A percentile compares a stretch with the other conserved stretches of the same genome.
phyloP scores from a whole-genome alignment of 2,329 filamentous ascomycete genomes.

The Xylariaceae sp. region DNA sequence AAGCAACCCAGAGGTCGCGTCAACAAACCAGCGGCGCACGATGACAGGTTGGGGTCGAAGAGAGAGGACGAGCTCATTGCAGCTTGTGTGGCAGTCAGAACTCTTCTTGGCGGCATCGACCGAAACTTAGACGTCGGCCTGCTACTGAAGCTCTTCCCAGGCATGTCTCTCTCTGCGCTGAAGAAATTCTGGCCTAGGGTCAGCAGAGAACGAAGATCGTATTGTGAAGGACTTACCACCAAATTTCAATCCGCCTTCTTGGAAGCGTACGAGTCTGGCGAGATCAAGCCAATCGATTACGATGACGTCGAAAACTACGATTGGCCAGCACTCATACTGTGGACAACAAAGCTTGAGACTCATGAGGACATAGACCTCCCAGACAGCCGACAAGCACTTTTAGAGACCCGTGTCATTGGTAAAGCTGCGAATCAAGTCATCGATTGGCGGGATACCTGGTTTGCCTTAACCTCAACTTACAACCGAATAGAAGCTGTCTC shows the following conservation, averaged over 20 bases:
- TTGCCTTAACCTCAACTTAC: conserved; percentile 53
- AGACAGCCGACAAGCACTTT: conserved; percentile 42
- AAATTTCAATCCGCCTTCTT: conserved; percentile 67
- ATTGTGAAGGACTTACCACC: conserved; percentile 55
- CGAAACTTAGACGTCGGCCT: conserved; percentile 61
- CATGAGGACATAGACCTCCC: conserved; percentile 50
- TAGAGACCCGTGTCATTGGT: conserved; percentile 41
- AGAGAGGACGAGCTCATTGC: conserved; percentile 51
- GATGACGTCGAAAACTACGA: conserved; percentile 64
- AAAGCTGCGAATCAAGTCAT: conserved; percentile 35
- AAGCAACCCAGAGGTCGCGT: conserved; percentile 28
- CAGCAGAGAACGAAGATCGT: conserved; percentile 49
- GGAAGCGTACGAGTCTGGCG: conserved; percentile 60
- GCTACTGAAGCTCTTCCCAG: conserved; percentile 54
- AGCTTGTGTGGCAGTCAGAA: conserved; percentile 56
- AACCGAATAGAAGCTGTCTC: conserved; percentile 55
- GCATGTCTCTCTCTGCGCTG: conserved; percentile 49
- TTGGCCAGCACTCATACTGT: conserved; percentile 64
- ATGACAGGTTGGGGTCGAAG: conserved; percentile 36
- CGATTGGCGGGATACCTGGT: conserved; percentile 58
- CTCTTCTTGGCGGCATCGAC: conserved; percentile 59
- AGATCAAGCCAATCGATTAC: conserved; percentile 62
- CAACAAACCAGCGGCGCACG: conserved; percentile 33
- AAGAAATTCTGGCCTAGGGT: conserved; percentile 54
- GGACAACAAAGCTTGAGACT: conserved; percentile 57